Conservation (phyloP, 805 yeast species). For the Metschnikowia lunata region DNA sequence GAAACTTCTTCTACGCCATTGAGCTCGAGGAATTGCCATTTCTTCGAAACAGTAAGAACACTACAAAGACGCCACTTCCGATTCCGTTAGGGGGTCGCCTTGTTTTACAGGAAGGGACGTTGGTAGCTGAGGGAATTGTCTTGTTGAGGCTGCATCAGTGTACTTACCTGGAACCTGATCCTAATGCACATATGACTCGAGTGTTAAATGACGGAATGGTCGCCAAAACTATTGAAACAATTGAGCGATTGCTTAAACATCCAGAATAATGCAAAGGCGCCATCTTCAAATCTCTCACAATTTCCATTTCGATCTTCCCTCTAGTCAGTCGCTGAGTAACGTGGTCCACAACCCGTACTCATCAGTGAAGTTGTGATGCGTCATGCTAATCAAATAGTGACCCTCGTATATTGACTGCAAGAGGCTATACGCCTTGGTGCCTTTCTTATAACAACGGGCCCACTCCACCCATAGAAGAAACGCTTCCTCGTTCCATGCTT, state of each 20-base stretch:
- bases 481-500: constrained; percentile 96
- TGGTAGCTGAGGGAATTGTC: constrained; percentile 44
- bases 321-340: constrained; percentile 36
- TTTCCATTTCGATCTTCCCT: constrained; percentile 7
- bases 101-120: constrained; percentile 46
- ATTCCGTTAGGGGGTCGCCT: constrained; percentile 54
- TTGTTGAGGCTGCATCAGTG: constrained; percentile 32
- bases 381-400: constrained; percentile 75
- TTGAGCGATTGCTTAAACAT: constrained; percentile 21
- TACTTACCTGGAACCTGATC: constrained; percentile 29
- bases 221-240: constrained; percentile 22
- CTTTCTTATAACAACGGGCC: constrained; percentile 71
- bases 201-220: constrained; percentile 32
- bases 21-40: constrained; percentile 53
- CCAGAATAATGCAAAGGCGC: constrained; percentile 1
- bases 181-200: constrained; percentile 21
- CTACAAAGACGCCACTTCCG: constrained; percentile 28
- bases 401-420: constrained; percentile 57
- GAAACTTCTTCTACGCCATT: constrained; percentile 52
- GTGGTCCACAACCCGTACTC: constrained; percentile 76
- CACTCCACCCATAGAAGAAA: constrained; percentile 89
- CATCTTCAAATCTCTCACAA: constrained; percentile 2
- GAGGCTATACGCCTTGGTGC: constrained; percentile 53
- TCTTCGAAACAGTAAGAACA: constrained; percentile 26
- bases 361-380: constrained; percentile 77